Percentiles rank a stretch among this genome's conserved stretches.
Evolutionary conservation across 371 early-diverging fungal genomes (phyloP).

Genomic region (Mucor saturninus): DNA sequence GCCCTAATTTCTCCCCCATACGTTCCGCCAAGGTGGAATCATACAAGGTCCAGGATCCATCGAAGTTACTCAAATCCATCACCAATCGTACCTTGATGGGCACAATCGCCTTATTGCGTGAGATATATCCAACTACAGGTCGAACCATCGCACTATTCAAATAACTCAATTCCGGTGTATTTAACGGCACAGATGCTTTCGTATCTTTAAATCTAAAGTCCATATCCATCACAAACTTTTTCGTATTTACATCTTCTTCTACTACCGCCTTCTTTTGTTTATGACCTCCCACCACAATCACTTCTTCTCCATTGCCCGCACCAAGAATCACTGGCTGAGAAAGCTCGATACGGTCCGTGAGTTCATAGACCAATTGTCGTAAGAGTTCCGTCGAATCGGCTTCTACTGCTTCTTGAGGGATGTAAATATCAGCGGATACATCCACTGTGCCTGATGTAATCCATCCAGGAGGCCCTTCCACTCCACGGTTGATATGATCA

Average conservation of each 20-base stretch:
- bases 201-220: slow-evolving; percentile 88
- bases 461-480: slow-evolving; percentile 93
- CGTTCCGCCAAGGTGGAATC: slow-evolving; percentile 80
- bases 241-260: slow-evolving; percentile 18
- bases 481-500: slow-evolving; percentile 87
- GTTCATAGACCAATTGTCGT: slow-evolving; percentile 69
- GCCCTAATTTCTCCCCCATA: slow-evolving; percentile 84
- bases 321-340: slow-evolving; percentile 59
- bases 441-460: slow-evolving; percentile 90
- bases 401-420: slow-evolving; percentile 69
- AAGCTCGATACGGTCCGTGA: slow-evolving; percentile 80
- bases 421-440: slow-evolving; percentile 73
- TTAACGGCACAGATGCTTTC: slow-evolving; percentile 86
- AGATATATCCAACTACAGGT: slow-evolving; percentile 95
- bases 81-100: slow-evolving; percentile 82
- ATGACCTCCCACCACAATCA: slow-evolving; percentile 48
- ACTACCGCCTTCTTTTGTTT: slow-evolving; percentile 6
- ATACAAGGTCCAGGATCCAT: slow-evolving; percentile 92
- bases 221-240: slow-evolving; percentile 65
- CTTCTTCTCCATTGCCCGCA: slow-evolving; percentile 52
- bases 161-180: slow-evolving; percentile 73
- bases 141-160: slow-evolving; percentile 86
- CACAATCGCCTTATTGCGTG: slow-evolving; percentile 84
- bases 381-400: slow-evolving; percentile 53
- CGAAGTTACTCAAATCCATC: slow-evolving; percentile 84